Conservation (phyloP, 306 rosid genomes). For the Phaseolus lunatus region DNA sequence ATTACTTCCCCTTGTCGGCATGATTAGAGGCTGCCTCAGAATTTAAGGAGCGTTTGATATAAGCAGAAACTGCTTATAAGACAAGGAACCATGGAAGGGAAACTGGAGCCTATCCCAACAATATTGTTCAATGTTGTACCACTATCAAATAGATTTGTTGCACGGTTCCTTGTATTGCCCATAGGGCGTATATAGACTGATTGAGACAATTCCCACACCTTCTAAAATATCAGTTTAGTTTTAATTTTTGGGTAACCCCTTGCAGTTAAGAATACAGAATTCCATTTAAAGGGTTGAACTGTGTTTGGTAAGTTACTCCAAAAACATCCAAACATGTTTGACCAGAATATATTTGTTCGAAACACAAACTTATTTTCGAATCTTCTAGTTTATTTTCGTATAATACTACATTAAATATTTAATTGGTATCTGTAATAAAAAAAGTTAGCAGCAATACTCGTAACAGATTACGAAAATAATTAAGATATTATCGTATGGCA, state of each 20-base stretch:
- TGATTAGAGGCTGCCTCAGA: background rate
- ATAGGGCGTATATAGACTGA: too few species aligned
- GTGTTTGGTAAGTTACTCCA: background rate
- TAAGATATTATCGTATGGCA: too few species aligned
- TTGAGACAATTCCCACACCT: background rate
- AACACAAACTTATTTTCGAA: too few species aligned
- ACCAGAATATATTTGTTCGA: background rate
- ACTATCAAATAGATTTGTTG: background rate
- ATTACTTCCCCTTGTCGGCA: background rate
- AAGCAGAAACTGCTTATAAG: conserved; percentile 1
- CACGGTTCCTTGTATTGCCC: background rate
- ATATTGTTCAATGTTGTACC: background rate
- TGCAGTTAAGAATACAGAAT: background rate
- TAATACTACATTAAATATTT: too few species aligned
- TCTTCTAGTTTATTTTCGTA: background rate
- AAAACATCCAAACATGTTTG: background rate
- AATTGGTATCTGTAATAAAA: too few species aligned
- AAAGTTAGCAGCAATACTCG: too few species aligned
- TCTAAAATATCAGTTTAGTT: background rate
- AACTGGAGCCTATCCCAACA: background rate
- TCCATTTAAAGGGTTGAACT: background rate
- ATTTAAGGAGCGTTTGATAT: background rate
- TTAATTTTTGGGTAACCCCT: background rate
- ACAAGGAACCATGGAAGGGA: background rate
- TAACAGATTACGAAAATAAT: too few species aligned